Percentiles rank a stretch among this genome's conserved stretches.
Conservation (phyloP, 495 filamentous ascomycete species). For the Hyaloscypha bicolor region DNA sequence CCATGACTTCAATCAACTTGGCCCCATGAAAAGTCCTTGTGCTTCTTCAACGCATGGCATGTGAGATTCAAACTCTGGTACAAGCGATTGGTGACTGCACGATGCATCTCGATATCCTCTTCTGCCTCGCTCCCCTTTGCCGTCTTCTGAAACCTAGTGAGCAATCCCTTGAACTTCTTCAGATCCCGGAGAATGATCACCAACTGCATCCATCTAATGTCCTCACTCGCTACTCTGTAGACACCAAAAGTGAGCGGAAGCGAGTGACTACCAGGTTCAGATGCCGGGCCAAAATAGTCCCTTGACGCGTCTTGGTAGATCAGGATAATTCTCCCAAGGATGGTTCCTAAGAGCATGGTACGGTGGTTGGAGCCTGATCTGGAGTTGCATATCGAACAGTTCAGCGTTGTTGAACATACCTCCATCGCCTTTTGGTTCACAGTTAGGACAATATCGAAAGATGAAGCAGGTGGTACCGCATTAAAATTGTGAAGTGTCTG, state of each 20-base stretch:
- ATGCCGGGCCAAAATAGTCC: constrained; percentile 33
- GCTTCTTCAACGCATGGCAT: constrained; percentile 5
- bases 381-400: constrained; percentile 43
- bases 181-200: constrained; percentile 50
- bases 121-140: constrained; percentile 11
- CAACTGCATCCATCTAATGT: constrained; percentile 46
- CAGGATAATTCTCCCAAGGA: constrained; percentile 50
- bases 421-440: constrained; percentile 51
- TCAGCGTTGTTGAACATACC: constrained; percentile 47
- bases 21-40: constrained; percentile 2
- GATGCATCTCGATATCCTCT: constrained; percentile 17
- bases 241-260: constrained; percentile 40
- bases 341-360: constrained; percentile 49
- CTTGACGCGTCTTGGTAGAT: constrained; percentile 47
- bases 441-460: constrained; percentile 47
- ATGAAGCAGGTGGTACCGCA: constrained; percentile 24
- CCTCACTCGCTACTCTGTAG: constrained; percentile 46
- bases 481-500: constrained; percentile 3
- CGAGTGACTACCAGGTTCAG: background rate
- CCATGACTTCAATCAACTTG: background rate
- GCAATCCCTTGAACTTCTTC: constrained; percentile 47
- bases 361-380: constrained; percentile 45
- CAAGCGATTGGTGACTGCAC: constrained; percentile 9
- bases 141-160: constrained; percentile 44
- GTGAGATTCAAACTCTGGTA: constrained; percentile 20